Percentiles rank a stretch among this genome's conserved stretches.
Conservation (phyloP, 352 stramenopile genomes). For the Paralagenidium karlingii region DNA sequence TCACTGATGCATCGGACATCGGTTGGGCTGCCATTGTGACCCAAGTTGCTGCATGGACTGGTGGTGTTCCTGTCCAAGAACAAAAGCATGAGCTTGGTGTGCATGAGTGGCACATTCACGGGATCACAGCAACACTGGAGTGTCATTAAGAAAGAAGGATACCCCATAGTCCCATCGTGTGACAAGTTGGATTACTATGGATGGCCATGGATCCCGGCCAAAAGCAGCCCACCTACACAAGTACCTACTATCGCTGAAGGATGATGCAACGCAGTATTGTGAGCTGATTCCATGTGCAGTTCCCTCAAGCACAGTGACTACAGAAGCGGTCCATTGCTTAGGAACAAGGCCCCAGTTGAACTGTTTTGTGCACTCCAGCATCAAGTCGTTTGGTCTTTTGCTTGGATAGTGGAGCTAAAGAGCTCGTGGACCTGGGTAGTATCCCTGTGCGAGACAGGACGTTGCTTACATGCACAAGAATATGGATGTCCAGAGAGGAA, state of each 20-base stretch:
- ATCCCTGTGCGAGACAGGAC: background rate
- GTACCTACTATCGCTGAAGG: slow-evolving; percentile 17
- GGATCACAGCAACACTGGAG: slow-evolving; percentile 5
- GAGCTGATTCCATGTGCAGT: slow-evolving; percentile 9
- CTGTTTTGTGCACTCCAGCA: slow-evolving; percentile 8
- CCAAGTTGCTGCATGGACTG: slow-evolving; percentile 2
- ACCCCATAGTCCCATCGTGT: slow-evolving; percentile 6
- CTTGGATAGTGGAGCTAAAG: background rate
- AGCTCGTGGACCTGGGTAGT: no score
- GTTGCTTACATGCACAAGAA: slow-evolving; percentile 7
- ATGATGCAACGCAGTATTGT: slow-evolving; percentile 13
- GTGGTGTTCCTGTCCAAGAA: background rate
- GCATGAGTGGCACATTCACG: slow-evolving; percentile 6
- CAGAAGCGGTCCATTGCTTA: slow-evolving; percentile 7
- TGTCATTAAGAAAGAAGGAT: slow-evolving; percentile 10
- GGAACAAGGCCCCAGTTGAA: slow-evolving; percentile 6
- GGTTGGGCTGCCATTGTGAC: slow-evolving; percentile 8
- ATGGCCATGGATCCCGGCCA: slow-evolving; percentile 13
- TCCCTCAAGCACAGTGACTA: slow-evolving; percentile 5
- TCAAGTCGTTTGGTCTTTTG: slow-evolving; percentile 1
- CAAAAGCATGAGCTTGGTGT: slow-evolving; percentile 8
- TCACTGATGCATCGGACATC: slow-evolving; percentile 4
- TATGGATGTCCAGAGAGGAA: background rate
- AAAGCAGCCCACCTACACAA: slow-evolving; percentile 1
- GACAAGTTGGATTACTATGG: slow-evolving; percentile 16